Evolutionary conservation across 1,139 yeast species (phyloP), one percentile per base, ranked within the genome.

Genomic region (Candida albicans): DNA sequence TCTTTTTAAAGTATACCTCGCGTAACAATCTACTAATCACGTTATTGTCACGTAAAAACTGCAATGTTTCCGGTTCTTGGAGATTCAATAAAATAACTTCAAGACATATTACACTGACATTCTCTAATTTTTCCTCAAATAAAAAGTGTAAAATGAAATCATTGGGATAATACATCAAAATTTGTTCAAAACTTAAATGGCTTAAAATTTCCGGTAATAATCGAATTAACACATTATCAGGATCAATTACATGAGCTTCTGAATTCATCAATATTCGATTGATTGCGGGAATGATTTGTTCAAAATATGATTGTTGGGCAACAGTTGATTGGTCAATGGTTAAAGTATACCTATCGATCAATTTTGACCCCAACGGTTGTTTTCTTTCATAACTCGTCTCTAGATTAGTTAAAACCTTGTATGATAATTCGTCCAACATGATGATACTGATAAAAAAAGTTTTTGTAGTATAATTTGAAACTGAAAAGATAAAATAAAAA

Each of bases 151-250:
- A 33, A 4, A 68, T 62, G 33, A 53, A 54, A 8, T 61, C 58
- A 5, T 35, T 32, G 0, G 68, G 57, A 39, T 62, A 68, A 28
- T 54, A 44, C 11, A 41, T 33, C 26, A 59, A 38, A 15, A 67
- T 52, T 5, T 54, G 49, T 4, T 45, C 42, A 40, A 62, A 57
- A 2, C 53, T 43, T 15, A 63, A 40, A 22, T 43, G 44, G 8
- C 52, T 32, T 15, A 69, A 46, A 1, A 68, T 39, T 8, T 54
- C 49, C 29, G 57, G 62, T 27, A 64, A 53, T 11, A 68, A 52
- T 8, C 51, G 54, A 3, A 65, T 44, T 3, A 62, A 44, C 6
- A 45, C 45, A 4, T 47, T 48, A 6, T 53, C 46, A 1, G 65
- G 62, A 47, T 68, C 73, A 10, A 59, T 40, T 10, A 44, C 51